These are phyloP conservation scores for Solanum hybrid DNA, from an alignment of 305 asterid genomes.

Conservation along the genomic window DNA sequence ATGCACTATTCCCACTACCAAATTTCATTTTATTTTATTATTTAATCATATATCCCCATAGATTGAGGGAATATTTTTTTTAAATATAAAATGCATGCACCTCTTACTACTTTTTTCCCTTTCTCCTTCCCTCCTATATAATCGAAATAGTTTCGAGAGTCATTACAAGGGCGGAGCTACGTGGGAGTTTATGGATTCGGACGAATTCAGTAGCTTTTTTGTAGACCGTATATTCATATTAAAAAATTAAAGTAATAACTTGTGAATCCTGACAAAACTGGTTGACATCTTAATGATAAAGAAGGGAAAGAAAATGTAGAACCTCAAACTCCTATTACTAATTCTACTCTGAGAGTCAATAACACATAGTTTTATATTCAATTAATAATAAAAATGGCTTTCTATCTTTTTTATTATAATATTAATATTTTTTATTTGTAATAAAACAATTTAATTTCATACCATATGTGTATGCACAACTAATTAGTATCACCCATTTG, in stretches of 20 bases:
- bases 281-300: too few relatives aligned
- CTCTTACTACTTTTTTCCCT: neutral
- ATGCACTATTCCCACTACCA: neutral
- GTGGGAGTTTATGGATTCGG: rapidly evolving
- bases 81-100: neutral
- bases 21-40: neutral
- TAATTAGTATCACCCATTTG: neutral
- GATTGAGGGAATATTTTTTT: neutral
- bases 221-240: too few relatives aligned
- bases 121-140: neutral
- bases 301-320: rapidly evolving
- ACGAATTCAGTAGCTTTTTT: rapidly evolving
- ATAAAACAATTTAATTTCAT: neutral
- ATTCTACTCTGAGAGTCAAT: neutral
- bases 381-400: neutral
- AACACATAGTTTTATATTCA: neutral
- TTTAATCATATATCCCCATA: neutral
- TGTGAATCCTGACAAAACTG: too few relatives aligned
- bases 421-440: neutral
- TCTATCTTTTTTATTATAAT: neutral
- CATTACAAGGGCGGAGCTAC: too few relatives aligned
- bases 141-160: neutral
- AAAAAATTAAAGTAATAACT: too few relatives aligned
- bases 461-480: too few relatives aligned
- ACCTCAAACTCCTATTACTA: too few relatives aligned